These are phyloP conservation scores for Colletotrichum brevisporum DNA, from an alignment of 2,329 filamentous ascomycete genomes.

Conservation along the genomic window DNA sequence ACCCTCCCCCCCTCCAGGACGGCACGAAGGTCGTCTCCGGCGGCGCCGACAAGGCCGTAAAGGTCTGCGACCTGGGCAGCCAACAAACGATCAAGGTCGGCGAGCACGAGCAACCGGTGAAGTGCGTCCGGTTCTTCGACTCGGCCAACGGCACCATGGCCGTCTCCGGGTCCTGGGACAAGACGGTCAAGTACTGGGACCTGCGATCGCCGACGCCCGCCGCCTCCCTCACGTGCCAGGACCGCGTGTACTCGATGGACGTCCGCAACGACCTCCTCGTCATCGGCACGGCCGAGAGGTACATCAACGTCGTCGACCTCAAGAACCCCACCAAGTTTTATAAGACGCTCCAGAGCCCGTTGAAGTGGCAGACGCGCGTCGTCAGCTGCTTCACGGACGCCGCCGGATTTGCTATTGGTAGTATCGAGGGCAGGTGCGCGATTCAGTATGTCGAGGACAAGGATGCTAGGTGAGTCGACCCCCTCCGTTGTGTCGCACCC, in stretches of 20 bases:
- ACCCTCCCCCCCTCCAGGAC: slow-evolving; percentile 70
- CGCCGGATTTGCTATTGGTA: slow-evolving; percentile 92
- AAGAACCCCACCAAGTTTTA: slow-evolving; percentile 91
- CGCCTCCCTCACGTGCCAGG: slow-evolving; percentile 77
- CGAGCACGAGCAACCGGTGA: slow-evolving; percentile 87
- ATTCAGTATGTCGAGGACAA: slow-evolving; percentile 99
- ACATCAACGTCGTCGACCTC: slow-evolving; percentile 95
- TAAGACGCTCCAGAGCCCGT: slow-evolving; percentile 94
- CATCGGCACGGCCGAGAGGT: slow-evolving; percentile 92
- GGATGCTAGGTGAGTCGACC: slow-evolving; percentile 77
- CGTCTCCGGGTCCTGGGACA: slow-evolving; percentile 93
- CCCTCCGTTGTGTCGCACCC: not conserved
- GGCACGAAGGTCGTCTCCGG: slow-evolving; percentile 89
- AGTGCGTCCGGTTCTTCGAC: slow-evolving; percentile 83
- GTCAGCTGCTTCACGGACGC: slow-evolving; percentile 96
- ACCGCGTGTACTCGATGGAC: slow-evolving; percentile 92
- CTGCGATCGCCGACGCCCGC: slow-evolving; percentile 76
- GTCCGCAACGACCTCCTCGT: slow-evolving; percentile 90
- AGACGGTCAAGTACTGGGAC: slow-evolving; percentile 93
- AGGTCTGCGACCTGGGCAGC: slow-evolving; percentile 84
- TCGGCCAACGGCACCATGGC: slow-evolving; percentile 82
- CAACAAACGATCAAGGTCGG: slow-evolving; percentile 81
- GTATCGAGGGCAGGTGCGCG: slow-evolving; percentile 95
- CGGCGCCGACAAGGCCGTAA: slow-evolving; percentile 91
- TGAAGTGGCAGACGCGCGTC: slow-evolving; percentile 98